Evolutionary conservation across 1,139 yeast species (phyloP).

Genomic region (Yamadazyma atlantica): DNA sequence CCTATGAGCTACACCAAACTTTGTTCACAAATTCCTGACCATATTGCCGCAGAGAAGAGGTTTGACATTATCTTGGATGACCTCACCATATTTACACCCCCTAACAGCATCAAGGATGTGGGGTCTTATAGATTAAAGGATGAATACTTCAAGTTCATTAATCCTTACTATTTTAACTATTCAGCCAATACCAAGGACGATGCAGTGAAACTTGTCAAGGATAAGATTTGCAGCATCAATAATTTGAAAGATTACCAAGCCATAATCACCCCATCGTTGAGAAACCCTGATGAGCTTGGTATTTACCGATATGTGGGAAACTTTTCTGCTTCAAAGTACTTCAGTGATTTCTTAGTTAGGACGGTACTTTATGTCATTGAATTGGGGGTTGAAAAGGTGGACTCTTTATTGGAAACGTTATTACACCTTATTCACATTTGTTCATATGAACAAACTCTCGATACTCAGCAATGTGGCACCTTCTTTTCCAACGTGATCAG

Average conservation of each 20-base stretch:
- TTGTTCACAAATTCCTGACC: conserved; percentile 71
- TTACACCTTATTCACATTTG: conserved; percentile 71
- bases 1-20: conserved; percentile 73
- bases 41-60: conserved; percentile 64
- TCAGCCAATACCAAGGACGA: conserved; percentile 78
- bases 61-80: conserved; percentile 68
- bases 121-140: conserved; percentile 72
- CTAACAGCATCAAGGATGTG: conserved; percentile 60
- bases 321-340: conserved; percentile 52
- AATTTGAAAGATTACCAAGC: conserved; percentile 38
- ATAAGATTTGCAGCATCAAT: conserved; percentile 28
- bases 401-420: conserved; percentile 54
- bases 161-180: conserved; percentile 82
- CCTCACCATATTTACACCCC: conserved; percentile 62
- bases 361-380: conserved; percentile 44
- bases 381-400: conserved; percentile 44
- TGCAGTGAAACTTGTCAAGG: conserved; percentile 58
- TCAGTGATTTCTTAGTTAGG: conserved; percentile 51
- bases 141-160: conserved; percentile 53
- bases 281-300: conserved; percentile 29
- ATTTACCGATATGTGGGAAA: conserved; percentile 34
- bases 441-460: conserved; percentile 31
- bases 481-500: conserved; percentile 37
- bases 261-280: conserved; percentile 47
- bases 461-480: conserved; percentile 28